Percentiles rank a stretch among this genome's conserved stretches.
Evolutionary conservation across 495 filamentous ascomycete genomes (phyloP).

Genomic region (Aspergillus olivimuriae): DNA sequence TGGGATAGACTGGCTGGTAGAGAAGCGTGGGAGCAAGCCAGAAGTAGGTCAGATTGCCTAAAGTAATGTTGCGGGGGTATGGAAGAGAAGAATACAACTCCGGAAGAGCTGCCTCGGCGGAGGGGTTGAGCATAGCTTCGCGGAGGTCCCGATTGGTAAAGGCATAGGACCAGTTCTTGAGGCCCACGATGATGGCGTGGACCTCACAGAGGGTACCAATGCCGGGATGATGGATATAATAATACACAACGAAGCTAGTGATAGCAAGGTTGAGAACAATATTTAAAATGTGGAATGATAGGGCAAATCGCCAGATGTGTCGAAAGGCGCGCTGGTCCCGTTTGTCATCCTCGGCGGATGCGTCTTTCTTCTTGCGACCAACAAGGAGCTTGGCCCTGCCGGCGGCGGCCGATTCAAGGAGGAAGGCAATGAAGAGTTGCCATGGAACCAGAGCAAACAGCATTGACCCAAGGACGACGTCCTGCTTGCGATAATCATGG

Average conservation of each 20-base stretch:
- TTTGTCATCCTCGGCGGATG: conserved; percentile 48
- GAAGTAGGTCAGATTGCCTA: conserved; percentile 83
- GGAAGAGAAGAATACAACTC: conserved; percentile 76
- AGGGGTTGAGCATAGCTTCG: conserved; percentile 72
- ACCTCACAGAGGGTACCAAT: conserved; percentile 88
- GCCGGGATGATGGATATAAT: conserved; percentile 81
- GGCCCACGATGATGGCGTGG: conserved; percentile 91
- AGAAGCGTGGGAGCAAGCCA: conserved; percentile 96
- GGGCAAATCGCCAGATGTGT: conserved; percentile 70
- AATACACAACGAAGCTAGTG: conserved; percentile 83
- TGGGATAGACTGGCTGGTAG: conserved; percentile 94
- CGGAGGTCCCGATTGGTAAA: conserved; percentile 95
- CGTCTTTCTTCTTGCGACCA: conserved; percentile 52
- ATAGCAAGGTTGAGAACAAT: conserved; percentile 71
- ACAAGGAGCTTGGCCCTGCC: conserved; percentile 62
- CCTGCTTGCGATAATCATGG: conserved; percentile 77
- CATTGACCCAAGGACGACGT: conserved; percentile 65
- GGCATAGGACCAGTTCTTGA: conserved; percentile 93
- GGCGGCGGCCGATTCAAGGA: conserved; percentile 78
- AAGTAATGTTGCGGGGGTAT: conserved; percentile 84
- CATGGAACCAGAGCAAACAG: conserved; percentile 83
- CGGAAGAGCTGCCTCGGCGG: conserved; percentile 54
- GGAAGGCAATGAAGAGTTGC: conserved; percentile 81
- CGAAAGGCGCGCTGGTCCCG: conserved; percentile 48
- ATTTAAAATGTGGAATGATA: conserved; percentile 73